phyloP scores from a whole-genome alignment of 306 rosid genomes.

The Vigna radiata region DNA sequence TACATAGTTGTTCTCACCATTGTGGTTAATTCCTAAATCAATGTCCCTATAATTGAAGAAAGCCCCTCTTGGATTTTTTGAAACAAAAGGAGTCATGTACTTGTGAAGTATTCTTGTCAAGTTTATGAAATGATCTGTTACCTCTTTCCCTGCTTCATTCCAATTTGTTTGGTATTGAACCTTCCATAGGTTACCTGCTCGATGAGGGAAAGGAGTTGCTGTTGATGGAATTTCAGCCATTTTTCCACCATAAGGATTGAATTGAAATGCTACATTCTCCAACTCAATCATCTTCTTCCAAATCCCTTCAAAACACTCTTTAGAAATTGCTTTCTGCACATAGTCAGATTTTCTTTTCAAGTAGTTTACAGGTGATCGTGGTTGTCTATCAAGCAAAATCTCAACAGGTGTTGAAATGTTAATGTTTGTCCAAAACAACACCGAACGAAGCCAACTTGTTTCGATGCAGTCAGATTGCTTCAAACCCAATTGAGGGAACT shows the following conservation, averaged over 20 bases:
- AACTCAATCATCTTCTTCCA: slow-evolving; percentile 75
- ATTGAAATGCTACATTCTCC: slow-evolving; percentile 50
- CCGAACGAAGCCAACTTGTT: slow-evolving; percentile 68
- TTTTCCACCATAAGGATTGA: slow-evolving; percentile 77
- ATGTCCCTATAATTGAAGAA: slow-evolving; percentile 74
- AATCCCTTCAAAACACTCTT: slow-evolving; percentile 58
- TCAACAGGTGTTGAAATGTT: slow-evolving; percentile 45
- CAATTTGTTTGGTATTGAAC: slow-evolving; percentile 73
- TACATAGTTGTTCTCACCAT: slow-evolving; percentile 55
- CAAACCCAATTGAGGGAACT: slow-evolving; percentile 64
- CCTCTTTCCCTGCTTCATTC: slow-evolving; percentile 55
- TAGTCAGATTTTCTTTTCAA: slow-evolving; percentile 79
- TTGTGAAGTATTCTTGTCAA: slow-evolving; percentile 58
- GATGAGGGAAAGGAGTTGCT: slow-evolving; percentile 68
- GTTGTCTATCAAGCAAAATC: slow-evolving; percentile 64
- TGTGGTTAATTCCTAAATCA: slow-evolving; percentile 72
- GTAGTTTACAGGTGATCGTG: slow-evolving; percentile 49
- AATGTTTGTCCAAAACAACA: slow-evolving; percentile 60
- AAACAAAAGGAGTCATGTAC: slow-evolving; percentile 73
- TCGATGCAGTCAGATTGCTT: slow-evolving; percentile 55
- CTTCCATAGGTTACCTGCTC: slow-evolving; percentile 71
- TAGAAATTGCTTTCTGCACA: slow-evolving; percentile 59
- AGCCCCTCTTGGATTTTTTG: slow-evolving; percentile 70
- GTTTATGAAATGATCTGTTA: slow-evolving; percentile 45
- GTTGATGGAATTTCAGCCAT: slow-evolving; percentile 67